Evolutionary conservation across 2,329 filamentous ascomycete species (phyloP).

Genomic region (Aspergillus sp.): DNA sequence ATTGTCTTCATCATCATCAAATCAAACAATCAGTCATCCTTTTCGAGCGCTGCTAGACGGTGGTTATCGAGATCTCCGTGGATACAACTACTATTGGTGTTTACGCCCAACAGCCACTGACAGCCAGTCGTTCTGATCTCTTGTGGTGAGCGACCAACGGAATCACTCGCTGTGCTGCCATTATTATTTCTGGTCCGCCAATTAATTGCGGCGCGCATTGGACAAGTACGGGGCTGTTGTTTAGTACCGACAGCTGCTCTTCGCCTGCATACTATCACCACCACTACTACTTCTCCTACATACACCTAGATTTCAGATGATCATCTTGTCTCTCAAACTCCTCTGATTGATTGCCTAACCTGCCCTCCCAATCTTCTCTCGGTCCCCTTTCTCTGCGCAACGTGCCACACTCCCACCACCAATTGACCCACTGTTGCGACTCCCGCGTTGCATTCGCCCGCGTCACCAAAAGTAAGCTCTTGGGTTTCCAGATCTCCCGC

Average conservation of each 20-base stretch:
- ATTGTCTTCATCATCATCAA: background rate
- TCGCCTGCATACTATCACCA: no score
- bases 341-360: no score
- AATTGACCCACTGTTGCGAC: slow-evolving; percentile 25
- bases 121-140: slow-evolving; percentile 8
- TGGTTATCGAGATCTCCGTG: background rate
- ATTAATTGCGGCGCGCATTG: slow-evolving; percentile 19
- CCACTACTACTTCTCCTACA: no score
- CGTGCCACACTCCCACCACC: slow-evolving; percentile 17
- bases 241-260: no score
- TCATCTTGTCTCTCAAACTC: no score
- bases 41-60: background rate
- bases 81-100: background rate
- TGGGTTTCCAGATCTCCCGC: slow-evolving; percentile 11
- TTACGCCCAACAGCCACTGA: slow-evolving; percentile 16
- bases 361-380: background rate
- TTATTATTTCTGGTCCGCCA: slow-evolving; percentile 33
- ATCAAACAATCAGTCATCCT: background rate
- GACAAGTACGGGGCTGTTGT: no score
- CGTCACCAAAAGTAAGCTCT: slow-evolving; percentile 11
- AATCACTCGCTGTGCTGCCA: slow-evolving; percentile 4
- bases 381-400: slow-evolving; percentile 19
- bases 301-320: no score
- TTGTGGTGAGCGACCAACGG: background rate
- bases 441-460: slow-evolving; percentile 23